Evolutionary conservation across 805 yeast species (phyloP).

Genomic region (Candida coleopterorum): DNA sequence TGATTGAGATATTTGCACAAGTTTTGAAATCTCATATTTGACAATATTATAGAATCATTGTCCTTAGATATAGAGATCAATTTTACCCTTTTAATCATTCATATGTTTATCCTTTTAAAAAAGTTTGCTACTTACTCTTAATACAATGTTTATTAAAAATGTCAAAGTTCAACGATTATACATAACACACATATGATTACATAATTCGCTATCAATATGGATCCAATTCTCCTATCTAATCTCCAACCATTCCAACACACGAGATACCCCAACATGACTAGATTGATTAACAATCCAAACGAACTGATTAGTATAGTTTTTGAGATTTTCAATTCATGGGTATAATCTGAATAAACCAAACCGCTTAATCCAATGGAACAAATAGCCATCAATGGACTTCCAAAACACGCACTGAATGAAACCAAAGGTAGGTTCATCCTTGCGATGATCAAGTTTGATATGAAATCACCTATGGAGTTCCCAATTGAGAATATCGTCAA

Average conservation of each 20-base stretch:
- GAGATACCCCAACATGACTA: slow-evolving; percentile 15
- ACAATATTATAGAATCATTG: too few species aligned
- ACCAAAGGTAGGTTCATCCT: slow-evolving; percentile 76
- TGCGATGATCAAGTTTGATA: slow-evolving; percentile 78
- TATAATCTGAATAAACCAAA: slow-evolving; percentile 21
- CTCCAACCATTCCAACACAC: slow-evolving; percentile 26
- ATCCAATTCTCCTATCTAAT: slow-evolving; percentile 31
- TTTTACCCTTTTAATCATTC: too few species aligned
- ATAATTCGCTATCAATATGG: slow-evolving; percentile 28
- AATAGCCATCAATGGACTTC: slow-evolving; percentile 81
- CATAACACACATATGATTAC: slow-evolving; percentile 21
- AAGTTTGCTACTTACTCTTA: too few species aligned
- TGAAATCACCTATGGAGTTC: slow-evolving; percentile 85
- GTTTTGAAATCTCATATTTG: too few species aligned
- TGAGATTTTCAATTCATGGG: slow-evolving; percentile 15
- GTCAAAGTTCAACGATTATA: slow-evolving; percentile 16
- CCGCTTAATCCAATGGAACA: slow-evolving; percentile 82
- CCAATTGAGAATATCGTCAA: slow-evolving; percentile 88
- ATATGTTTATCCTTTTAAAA: too few species aligned
- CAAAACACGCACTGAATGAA: slow-evolving; percentile 95
- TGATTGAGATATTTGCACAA: too few species aligned
- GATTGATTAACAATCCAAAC: slow-evolving; percentile 18
- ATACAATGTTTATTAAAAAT: neutral
- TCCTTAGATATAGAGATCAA: too few species aligned
- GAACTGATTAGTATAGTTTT: slow-evolving; percentile 19